These are phyloP conservation scores for Yamadazyma diospyri DNA, from an alignment of 1,139 yeast species.

Conservation along the genomic window DNA sequence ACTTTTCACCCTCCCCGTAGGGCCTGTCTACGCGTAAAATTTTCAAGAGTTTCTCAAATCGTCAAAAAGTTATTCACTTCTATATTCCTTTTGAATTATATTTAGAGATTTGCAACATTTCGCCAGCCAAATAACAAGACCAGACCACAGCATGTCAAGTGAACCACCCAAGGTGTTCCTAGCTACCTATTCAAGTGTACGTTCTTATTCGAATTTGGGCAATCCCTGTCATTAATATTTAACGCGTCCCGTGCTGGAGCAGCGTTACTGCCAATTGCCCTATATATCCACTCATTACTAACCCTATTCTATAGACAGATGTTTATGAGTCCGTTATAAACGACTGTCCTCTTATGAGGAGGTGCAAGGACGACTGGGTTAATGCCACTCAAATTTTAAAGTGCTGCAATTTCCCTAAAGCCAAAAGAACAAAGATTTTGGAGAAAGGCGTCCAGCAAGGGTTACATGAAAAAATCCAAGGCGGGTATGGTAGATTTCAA, in stretches of 20 bases:
- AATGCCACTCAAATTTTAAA: constrained; percentile 97
- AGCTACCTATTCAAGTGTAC: constrained; percentile 27
- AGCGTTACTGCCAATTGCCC: background rate
- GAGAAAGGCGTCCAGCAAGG: constrained; percentile 91
- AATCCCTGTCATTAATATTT: too few relatives aligned
- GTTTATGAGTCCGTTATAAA: constrained; percentile 83
- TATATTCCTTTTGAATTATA: too few relatives aligned
- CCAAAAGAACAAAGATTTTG: constrained; percentile 84
- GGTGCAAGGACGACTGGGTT: constrained; percentile 90
- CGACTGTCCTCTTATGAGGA: constrained; percentile 88
- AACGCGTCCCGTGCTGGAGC: constrained; percentile 11
- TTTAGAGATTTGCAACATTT: background rate
- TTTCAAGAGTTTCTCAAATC: constrained; percentile 11
- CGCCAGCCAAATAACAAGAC: background rate
- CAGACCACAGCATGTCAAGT: constrained; percentile 11
- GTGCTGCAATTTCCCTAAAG: constrained; percentile 93
- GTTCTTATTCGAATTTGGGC: too few relatives aligned
- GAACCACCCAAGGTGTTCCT: constrained; percentile 23
- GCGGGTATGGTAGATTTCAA: constrained; percentile 95
- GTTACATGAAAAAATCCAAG: constrained; percentile 88
- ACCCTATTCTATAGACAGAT: constrained; percentile 38
- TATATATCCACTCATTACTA: constrained; percentile 15
- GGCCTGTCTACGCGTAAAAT: constrained; percentile 8
- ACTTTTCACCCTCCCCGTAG: too few relatives aligned
- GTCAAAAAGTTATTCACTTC: constrained; percentile 10